Conservation (phyloP, 1,284 basidiomycete species). For the Moniliella sp. region DNA sequence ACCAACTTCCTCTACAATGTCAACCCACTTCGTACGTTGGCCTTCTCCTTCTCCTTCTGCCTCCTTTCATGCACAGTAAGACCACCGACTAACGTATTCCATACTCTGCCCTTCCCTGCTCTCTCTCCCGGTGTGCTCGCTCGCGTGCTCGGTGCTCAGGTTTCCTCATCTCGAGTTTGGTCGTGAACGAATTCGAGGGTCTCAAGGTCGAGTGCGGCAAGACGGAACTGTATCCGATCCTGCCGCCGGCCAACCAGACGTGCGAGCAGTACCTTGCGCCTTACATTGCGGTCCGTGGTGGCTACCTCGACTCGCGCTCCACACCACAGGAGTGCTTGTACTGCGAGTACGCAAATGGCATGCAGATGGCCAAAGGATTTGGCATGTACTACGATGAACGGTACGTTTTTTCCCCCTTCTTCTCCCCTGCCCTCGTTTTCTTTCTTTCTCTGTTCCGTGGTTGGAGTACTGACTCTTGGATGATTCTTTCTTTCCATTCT, state of each 20-base stretch:
- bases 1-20: slow-evolving; percentile 1
- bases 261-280: slow-evolving; percentile 40
- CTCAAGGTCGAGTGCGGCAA: slow-evolving; percentile 47
- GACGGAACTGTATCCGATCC: slow-evolving; percentile 45
- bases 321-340: slow-evolving; percentile 47
- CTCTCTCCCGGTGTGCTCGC: no score
- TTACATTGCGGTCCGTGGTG: slow-evolving; percentile 42
- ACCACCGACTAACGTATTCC: no score
- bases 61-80: no score
- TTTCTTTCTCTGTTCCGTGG: no score
- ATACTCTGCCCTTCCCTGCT: no score
- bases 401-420: no score
- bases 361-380: slow-evolving; percentile 50
- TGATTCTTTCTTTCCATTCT: no score
- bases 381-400: slow-evolving; percentile 43
- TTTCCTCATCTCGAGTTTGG: slow-evolving; percentile 39
- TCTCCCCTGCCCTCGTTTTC: no score
- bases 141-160: no score
- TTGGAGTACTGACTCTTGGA: no score
- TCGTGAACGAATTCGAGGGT: slow-evolving; percentile 59
- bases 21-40: slow-evolving; percentile 9
- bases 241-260: slow-evolving; percentile 52
- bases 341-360: slow-evolving; percentile 48
- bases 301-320: slow-evolving; percentile 55
- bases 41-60: no score